Conservation (phyloP, 1,139 yeast species). For the Kluyveromyces marxianus region DNA sequence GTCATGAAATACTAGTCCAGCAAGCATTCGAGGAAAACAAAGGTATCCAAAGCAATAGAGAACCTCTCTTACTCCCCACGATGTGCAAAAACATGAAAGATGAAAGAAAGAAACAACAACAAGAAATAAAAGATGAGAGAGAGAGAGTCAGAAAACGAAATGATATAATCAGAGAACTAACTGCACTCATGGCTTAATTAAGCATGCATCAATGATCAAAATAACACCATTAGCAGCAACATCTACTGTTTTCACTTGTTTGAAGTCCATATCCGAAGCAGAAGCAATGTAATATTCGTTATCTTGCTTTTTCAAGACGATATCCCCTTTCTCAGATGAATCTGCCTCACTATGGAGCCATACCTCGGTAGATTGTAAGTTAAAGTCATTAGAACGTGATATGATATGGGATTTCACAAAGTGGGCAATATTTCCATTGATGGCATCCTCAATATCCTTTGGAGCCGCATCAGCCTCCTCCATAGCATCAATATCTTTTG, state of each 20-base stretch:
- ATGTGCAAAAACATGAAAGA: no score
- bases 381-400: constrained; percentile 20
- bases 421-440: constrained; percentile 40
- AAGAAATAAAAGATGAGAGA: background rate
- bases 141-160: background rate
- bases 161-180: background rate
- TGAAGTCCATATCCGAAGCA: constrained; percentile 33
- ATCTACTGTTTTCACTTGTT: constrained; percentile 36
- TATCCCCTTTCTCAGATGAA: constrained; percentile 37
- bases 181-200: constrained; percentile 18
- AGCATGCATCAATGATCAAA: constrained; percentile 41
- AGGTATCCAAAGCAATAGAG: no score
- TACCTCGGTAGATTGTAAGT: constrained; percentile 13
- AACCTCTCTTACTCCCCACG: no score
- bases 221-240: constrained; percentile 55
- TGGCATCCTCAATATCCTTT: constrained; percentile 38
- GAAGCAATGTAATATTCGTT: constrained; percentile 36
- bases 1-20: no score
- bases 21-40: no score
- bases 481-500: constrained; percentile 35
- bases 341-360: constrained; percentile 22
- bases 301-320: constrained; percentile 38
- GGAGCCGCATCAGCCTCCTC: constrained; percentile 25
- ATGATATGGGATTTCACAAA: constrained; percentile 52
- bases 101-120: background rate